Conservation (phyloP, 2,329 filamentous ascomycete species). For the Lasiodiplodia theobromae region DNA sequence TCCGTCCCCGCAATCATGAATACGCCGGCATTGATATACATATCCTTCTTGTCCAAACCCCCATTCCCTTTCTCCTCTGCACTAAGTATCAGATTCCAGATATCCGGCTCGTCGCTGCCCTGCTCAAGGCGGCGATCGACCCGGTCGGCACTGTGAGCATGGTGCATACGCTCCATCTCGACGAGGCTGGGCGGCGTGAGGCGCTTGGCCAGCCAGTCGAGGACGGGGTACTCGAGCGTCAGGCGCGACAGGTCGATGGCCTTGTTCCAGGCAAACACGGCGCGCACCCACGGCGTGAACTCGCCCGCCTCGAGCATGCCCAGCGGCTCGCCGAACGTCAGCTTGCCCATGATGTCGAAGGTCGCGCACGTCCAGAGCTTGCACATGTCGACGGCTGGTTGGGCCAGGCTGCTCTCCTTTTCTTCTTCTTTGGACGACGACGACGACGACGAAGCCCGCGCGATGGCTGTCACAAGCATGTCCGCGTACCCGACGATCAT, state of each 20-base stretch:
- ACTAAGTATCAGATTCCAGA: conserved; percentile 47
- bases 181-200: neutral
- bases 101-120: conserved; percentile 36
- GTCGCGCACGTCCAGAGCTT: conserved; percentile 34
- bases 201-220: neutral
- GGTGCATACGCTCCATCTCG: neutral
- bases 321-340: conserved; percentile 43
- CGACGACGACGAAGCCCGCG: neutral
- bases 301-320: conserved; percentile 40
- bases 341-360: conserved; percentile 44
- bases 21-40: conserved; percentile 47
- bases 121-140: conserved; percentile 38
- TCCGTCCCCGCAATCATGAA: conserved; percentile 55
- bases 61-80: conserved; percentile 36
- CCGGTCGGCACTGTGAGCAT: neutral
- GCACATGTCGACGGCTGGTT: conserved; percentile 6
- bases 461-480: conserved; percentile 34
- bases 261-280: conserved; percentile 39
- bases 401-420: neutral
- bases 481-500: conserved; percentile 44
- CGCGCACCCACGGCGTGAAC: conserved; percentile 43
- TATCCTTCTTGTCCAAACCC: conserved; percentile 30
- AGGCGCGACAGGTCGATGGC: neutral
- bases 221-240: neutral
- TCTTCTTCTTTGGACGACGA: neutral